Conservation (phyloP, 2,329 filamentous ascomycete species). For the Dendryphion nanum region DNA sequence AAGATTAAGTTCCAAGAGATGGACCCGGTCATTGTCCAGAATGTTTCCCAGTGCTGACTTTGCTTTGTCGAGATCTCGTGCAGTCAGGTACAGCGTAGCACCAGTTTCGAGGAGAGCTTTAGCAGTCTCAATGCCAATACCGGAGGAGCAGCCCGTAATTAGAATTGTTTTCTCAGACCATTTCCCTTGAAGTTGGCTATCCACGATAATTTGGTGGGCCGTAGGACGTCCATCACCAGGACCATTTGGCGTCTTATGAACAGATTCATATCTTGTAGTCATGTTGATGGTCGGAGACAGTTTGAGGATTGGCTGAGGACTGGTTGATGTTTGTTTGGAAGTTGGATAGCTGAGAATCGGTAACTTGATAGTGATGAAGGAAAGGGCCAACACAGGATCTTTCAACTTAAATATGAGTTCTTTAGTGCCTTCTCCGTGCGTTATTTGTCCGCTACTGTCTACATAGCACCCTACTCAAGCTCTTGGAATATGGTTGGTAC, state of each 20-base stretch:
- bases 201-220: conserved; percentile 37
- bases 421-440: too few species aligned
- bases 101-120: conserved; percentile 45
- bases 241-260: conserved; percentile 17
- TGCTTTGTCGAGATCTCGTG: conserved; percentile 32
- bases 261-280: conserved; percentile 7
- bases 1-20: conserved; percentile 16
- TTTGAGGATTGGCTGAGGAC: too few species aligned
- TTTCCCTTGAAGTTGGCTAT: conserved; percentile 32
- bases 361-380: too few species aligned
- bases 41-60: conserved; percentile 10
- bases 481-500: too few species aligned
- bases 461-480: too few species aligned
- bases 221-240: conserved; percentile 41
- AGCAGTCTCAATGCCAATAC: conserved; percentile 19
- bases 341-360: too few species aligned
- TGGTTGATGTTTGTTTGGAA: too few species aligned
- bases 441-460: too few species aligned
- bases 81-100: conserved; percentile 45
- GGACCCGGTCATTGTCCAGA: conserved; percentile 9
- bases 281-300: too few species aligned
- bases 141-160: conserved; percentile 17
- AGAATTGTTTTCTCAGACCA: conserved; percentile 21
- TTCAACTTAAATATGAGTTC: too few species aligned
- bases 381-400: too few species aligned